Base-by-base conservation (phyloP, 1,284 basidiomycete species). In the Apiotrichum gracile region DNA sequence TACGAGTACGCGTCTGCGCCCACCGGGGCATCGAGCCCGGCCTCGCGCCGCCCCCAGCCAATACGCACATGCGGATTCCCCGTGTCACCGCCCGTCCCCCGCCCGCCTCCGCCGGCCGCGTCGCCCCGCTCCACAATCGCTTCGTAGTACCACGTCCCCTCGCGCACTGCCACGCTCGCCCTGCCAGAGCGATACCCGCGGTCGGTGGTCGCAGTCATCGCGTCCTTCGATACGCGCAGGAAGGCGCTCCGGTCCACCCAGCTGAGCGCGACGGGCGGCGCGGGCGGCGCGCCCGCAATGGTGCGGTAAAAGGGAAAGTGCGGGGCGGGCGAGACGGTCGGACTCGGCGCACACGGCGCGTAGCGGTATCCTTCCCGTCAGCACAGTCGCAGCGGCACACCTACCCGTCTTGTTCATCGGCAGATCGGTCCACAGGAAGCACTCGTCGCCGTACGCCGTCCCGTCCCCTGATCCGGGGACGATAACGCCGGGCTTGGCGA, bases 131-230 rank as follows among this genome's bases (percentile, higher is more conserved):
- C 78, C 58, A 96, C 79, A 62, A 82, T 82, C 37, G 94, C 82
- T 77, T 99, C 96, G 78, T 92, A 85, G 73, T 94, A 98, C 91
- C 92, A 98, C 17, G 82, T 82, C 2, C 96, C 96, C 65, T 93
- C 83, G 17, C 91, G 81, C 14, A 97, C 82, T 1, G 91, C 87
- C 1, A 91, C 85, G 71, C 94, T 97, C 55, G 86, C 86, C 17
- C 96, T 82, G 3, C 86, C 91, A 60, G 88, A 89, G 34, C 96
- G 79, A 70, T 91, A 98, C 2, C 96, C 96, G 43, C 87, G 87
- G 69, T 88, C 87, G 4, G 93, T 88, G 4, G 83, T 80, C 47
- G 91, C 76, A 0, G 85, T 82, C 5, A 87, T 70, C 0, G 88
- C 93, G 62, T 94, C 87, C 43, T 83, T 82, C 0, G 89, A 87